Conservation (phyloP, 768 basidiomycete species). For the Mycena crocata region DNA sequence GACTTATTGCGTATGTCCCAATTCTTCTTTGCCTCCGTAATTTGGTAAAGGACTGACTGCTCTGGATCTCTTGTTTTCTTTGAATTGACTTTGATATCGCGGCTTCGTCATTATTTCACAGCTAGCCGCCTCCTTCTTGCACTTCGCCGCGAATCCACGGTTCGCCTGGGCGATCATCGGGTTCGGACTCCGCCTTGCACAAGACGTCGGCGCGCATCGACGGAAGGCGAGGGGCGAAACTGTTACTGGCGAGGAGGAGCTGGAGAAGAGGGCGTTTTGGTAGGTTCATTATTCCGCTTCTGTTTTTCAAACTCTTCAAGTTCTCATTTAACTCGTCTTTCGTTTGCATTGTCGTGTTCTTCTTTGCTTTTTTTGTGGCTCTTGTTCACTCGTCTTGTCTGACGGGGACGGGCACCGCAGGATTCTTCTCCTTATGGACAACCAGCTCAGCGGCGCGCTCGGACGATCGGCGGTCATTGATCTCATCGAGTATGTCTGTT, state of each 20-base stretch:
- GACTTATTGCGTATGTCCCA: constrained; percentile 10
- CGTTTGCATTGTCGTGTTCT: too few species aligned
- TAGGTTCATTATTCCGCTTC: background rate
- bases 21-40: background rate
- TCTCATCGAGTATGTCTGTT: background rate
- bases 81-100: too few species aligned
- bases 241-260: background rate
- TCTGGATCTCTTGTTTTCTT: too few species aligned
- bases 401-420: background rate
- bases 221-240: background rate
- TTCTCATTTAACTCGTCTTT: too few species aligned
- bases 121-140: constrained; percentile 5
- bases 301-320: too few species aligned
- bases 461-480: constrained; percentile 1
- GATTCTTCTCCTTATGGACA: background rate
- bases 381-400: too few species aligned
- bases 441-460: background rate
- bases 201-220: constrained; percentile 14
- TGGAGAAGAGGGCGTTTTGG: constrained; percentile 20
- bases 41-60: too few species aligned
- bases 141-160: background rate
- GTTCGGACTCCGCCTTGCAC: background rate
- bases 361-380: too few species aligned
- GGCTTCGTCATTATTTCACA: background rate
- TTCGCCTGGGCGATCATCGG: constrained; percentile 8